Evolutionary conservation across 352 stramenopile genomes (phyloP).

Genomic region (Pythium folliculosum): DNA sequence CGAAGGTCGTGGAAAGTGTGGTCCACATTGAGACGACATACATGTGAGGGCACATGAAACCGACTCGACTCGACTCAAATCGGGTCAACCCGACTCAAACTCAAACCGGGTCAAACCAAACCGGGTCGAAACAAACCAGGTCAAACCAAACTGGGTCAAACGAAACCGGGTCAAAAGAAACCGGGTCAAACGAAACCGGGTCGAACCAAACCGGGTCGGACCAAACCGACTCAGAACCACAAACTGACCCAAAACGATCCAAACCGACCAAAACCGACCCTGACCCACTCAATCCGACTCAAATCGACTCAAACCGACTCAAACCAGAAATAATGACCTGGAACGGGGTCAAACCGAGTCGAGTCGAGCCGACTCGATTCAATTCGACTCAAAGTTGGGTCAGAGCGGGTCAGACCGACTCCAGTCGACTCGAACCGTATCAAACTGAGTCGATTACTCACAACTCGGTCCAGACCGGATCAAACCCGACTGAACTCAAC

Average conservation of each 20-base stretch:
- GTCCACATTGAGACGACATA: neutral
- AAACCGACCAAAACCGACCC: too few relatives aligned
- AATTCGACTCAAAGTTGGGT: neutral
- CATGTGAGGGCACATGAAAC: neutral
- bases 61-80: too few relatives aligned
- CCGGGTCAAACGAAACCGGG: neutral
- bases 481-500: too few relatives aligned
- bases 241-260: too few relatives aligned
- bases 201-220: neutral
- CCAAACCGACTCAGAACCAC: neutral
- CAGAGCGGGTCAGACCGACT: neutral
- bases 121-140: too few relatives aligned
- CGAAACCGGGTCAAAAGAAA: neutral
- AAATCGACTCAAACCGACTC: neutral
- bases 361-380: neutral
- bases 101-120: neutral
- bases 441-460: too few relatives aligned
- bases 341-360: too few relatives aligned
- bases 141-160: neutral
- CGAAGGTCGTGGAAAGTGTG: slow-evolving; percentile 1
- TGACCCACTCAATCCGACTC: neutral
- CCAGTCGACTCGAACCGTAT: neutral
- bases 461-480: too few relatives aligned
- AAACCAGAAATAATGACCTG: too few relatives aligned
- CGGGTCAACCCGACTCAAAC: neutral